Evolutionary conservation across 352 stramenopile species (phyloP), one percentile per base, ranked within the genome.

Genomic region (Globisporangium irregulare): DNA sequence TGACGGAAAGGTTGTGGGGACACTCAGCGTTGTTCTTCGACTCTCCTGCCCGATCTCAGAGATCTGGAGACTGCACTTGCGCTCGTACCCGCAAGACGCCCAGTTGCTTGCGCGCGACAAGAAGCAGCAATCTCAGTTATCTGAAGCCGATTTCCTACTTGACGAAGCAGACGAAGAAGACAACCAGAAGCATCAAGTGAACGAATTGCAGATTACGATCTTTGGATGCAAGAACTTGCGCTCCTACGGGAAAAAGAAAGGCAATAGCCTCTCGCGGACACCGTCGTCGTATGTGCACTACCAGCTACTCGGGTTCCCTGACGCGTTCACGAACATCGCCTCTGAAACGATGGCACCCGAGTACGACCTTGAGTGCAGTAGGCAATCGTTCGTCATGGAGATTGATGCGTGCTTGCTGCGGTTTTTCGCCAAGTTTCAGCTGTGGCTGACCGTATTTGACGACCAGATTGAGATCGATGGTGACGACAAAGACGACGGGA

Each of bases 41-140:
- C 78, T 98, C 53, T 94, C 93, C 2, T 86, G 92, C 7, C 89
- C 93, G 18, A 82, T 98, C n/a, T 89, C 79, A 0, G 93, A 98
- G 65, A 87, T 98, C 50, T 98, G 91, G 81, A 79, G 82, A 54
- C 72, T 98, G 1, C 96, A 98, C 61, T 70, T 98, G 22, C 88
- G 90, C 25, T 89, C 90, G 20, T 93, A 93, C 59, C 94, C 94
- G 18, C 82, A 92, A 58, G 92, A 98, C 73, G 76, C 82, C 43
- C 71, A 86, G 34, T 58, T 94, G 24, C 64, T 93, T 12, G 77
- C 75, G 6, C 72, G 24, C 6, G 22, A 70, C 51, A 62, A 51
- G 2, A 74, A 77, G 34, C 5, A 15, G 59, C n/a, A 1, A 20
- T 59, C 55, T 20, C 53, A 54, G 25, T 32, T 59, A 48, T 74